Evolutionary conservation across 768 basidiomycete genomes (phyloP).

Genomic region (Termitomyces sp.): DNA sequence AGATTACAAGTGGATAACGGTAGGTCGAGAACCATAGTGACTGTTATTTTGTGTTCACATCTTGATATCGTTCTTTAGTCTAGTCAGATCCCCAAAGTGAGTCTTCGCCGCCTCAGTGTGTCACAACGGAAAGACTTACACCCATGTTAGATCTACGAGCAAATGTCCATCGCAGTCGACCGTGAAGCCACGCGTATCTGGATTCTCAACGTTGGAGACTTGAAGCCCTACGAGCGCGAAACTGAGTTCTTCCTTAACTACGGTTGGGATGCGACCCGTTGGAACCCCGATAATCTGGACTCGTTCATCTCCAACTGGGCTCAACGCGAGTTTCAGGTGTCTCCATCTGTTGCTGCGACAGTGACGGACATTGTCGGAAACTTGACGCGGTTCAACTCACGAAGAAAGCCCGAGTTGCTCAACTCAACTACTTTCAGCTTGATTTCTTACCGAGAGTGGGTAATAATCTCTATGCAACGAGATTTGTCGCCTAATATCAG

Average conservation of each 20-base stretch:
- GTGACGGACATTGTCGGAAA: constrained; percentile 54
- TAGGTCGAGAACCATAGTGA: constrained; percentile 20
- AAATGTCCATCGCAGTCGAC: constrained; percentile 63
- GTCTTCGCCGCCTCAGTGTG: not conserved
- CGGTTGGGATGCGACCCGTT: constrained; percentile 56
- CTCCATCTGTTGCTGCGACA: constrained; percentile 30
- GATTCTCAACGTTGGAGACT: constrained; percentile 76
- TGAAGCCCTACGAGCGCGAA: constrained; percentile 71
- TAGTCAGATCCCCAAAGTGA: not conserved
- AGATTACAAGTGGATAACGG: constrained; percentile 71
- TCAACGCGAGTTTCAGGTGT: constrained; percentile 56
- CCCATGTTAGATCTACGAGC: constrained; percentile 50
- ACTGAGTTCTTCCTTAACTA: constrained; percentile 65
- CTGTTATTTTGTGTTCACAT: not conserved
- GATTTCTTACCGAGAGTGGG: constrained; percentile 66
- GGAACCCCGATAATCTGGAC: constrained; percentile 50
- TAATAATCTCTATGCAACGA: constrained; percentile 3
- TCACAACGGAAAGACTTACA: not conserved
- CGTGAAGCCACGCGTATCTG: constrained; percentile 57
- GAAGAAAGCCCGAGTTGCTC: constrained; percentile 64
- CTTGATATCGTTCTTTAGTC: not conserved
- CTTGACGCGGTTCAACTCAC: constrained; percentile 50
- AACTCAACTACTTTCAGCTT: constrained; percentile 60
- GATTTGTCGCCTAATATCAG: not conserved
- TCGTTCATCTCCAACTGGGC: constrained; percentile 57